Base-by-base conservation (phyloP, 2,329 filamentous ascomycete genomes). In the Penicillium brasilianum region DNA sequence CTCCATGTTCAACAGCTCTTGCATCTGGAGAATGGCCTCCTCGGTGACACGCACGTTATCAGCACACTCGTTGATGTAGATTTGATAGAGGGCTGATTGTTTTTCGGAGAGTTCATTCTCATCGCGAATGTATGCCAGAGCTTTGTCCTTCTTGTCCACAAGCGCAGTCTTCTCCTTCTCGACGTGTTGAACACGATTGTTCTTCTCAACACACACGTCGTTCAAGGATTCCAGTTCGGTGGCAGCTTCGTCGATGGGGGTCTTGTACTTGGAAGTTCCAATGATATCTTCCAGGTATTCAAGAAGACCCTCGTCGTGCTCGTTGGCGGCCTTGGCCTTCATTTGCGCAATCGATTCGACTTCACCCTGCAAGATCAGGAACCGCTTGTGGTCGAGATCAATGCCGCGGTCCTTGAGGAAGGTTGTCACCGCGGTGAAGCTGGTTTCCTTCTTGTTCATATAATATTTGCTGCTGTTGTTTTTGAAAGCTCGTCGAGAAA, bases 381-480 rank as follows among this genome's bases (percentile, higher is more conserved):
- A 99, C 62, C 95, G 91, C 80, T 99, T 99, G 81, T 99, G 95
- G 72, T 99, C 95, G 22, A 99, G 84, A 79, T 99, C 95, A 16
- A 99, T 91, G 1, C 95, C 96, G 25, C 91, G 88, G 22, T 93
- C 92, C 59, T 90, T 90, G 9, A 99, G 85, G 14, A 99, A 82
- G 0, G 89, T 92, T 0, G 93, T 97, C 30, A 99, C 95, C 0
- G 88, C 86, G 0, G 93, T 98, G 75, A 97, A 99, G 72, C 91
- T 96, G 36, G 94, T 97, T 63, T 90, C 88, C 70, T 90, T 91
- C 66, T 86, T 88, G 73, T 99, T 92, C 81, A 99, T 96, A 79
- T 96, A 98, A 80, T 99, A 99, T 77, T 95, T 96, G 86, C 94
- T 98, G 10, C 91, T 90, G 78, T 98, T 99, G 80, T 98, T 99